These are phyloP conservation scores for Trichoderma arundinaceum DNA, from an alignment of 2,329 filamentous ascomycete genomes.

Conservation along the genomic window DNA sequence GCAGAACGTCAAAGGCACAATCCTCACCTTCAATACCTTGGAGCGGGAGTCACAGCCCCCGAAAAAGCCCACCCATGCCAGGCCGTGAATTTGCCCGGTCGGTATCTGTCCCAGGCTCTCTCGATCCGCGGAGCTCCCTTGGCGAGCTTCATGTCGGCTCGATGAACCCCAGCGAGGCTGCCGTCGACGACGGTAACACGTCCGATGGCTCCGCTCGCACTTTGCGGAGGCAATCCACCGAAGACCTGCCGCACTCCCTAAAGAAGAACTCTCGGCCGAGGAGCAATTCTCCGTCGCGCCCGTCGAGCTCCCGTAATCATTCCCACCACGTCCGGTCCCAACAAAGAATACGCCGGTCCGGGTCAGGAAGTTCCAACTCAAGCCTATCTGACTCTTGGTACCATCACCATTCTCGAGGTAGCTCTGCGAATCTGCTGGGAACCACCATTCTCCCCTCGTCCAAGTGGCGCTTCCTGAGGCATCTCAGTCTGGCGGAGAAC, in stretches of 20 bases:
- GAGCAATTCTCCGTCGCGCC: slow-evolving; percentile 82
- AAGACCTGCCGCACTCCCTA: slow-evolving; percentile 52
- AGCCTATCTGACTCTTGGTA: slow-evolving; percentile 69
- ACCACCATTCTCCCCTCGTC: slow-evolving; percentile 76
- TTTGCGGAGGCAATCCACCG: slow-evolving; percentile 53
- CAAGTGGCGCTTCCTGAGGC: slow-evolving; percentile 94
- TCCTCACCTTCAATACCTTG: slow-evolving; percentile 78
- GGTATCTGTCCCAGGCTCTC: slow-evolving; percentile 70
- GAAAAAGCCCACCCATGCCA: slow-evolving; percentile 66
- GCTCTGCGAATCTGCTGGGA: slow-evolving; percentile 77
- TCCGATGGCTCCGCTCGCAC: slow-evolving; percentile 48
- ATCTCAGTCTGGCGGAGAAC: slow-evolving; percentile 91
- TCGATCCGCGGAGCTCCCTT: slow-evolving; percentile 54
- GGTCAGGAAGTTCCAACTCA: slow-evolving; percentile 91
- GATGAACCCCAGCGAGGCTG: slow-evolving; percentile 58
- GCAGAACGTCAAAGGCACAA: slow-evolving; percentile 85
- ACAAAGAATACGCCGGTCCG: slow-evolving; percentile 81
- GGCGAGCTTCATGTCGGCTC: slow-evolving; percentile 65
- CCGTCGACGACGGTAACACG: slow-evolving; percentile 50
- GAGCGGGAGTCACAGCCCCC: slow-evolving; percentile 61
- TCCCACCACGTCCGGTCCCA: slow-evolving; percentile 69
- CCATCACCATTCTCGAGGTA: slow-evolving; percentile 65
- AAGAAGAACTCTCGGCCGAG: slow-evolving; percentile 61
- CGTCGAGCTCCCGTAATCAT: slow-evolving; percentile 74
- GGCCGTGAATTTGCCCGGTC: slow-evolving; percentile 72